phyloP scores from a whole-genome alignment of 805 yeast genomes.

The Sungouiozyma ichnusensis region DNA sequence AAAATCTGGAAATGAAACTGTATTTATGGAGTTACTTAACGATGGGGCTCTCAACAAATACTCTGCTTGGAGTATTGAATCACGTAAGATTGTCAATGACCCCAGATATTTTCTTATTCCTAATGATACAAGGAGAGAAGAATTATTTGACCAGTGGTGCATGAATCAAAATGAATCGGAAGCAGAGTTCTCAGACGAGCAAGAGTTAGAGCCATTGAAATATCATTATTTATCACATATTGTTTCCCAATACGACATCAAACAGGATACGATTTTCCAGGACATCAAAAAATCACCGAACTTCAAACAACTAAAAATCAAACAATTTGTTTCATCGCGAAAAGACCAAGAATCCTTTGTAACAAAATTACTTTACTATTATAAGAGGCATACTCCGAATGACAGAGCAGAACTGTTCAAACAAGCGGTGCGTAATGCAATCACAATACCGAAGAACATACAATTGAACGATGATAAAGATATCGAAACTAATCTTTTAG shows the following conservation, averaged over 20 bases:
- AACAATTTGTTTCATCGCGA: slow-evolving; percentile 12
- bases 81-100: slow-evolving; percentile 33
- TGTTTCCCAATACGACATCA: slow-evolving; percentile 16
- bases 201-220: slow-evolving; percentile 19
- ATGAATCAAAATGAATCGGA: slow-evolving; percentile 4
- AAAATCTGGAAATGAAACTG: slow-evolving; percentile 7
- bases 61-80: slow-evolving; percentile 39
- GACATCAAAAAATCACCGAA: slow-evolving; percentile 17
- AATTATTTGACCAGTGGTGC: slow-evolving; percentile 40
- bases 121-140: slow-evolving; percentile 28
- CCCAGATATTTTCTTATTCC: slow-evolving; percentile 31
- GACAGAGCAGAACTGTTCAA: slow-evolving; percentile 13
- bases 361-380: slow-evolving; percentile 20
- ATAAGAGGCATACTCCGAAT: slow-evolving; percentile 14
- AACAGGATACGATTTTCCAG: slow-evolving; percentile 15
- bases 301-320: slow-evolving; percentile 18
- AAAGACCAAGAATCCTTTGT: slow-evolving; percentile 18
- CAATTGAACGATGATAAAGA: neutral
- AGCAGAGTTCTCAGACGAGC: slow-evolving; percentile 9
- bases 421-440: slow-evolving; percentile 6
- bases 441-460: neutral
- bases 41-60: slow-evolving; percentile 32
- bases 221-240: slow-evolving; percentile 27
- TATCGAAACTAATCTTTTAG: neutral
- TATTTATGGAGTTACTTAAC: slow-evolving; percentile 31